Conservation (phyloP, 140 eudicot species). For the Ambrosia hybrid region DNA sequence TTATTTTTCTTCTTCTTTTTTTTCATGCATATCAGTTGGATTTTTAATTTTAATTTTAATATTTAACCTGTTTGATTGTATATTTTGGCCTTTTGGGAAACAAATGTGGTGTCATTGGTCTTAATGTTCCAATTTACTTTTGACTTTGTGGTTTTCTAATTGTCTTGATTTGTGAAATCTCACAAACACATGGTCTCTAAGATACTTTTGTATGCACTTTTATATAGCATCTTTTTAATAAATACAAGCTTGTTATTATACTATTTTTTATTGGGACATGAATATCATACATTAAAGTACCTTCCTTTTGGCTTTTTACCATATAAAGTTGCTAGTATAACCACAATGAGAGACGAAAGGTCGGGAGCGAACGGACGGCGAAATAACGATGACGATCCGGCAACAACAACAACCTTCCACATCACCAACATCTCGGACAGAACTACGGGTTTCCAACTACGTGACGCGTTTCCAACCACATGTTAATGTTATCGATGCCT, state of each 20-base stretch:
- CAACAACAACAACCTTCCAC: no score
- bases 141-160: neutral
- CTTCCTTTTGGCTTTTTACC: neutral
- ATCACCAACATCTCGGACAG: no score
- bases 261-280: no score
- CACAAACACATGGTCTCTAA: neutral
- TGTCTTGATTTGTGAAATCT: constrained; percentile 11
- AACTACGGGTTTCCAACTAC: no score
- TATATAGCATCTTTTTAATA: neutral
- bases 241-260: neutral
- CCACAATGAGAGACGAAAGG: no score
- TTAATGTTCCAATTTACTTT: neutral
- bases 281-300: neutral
- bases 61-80: constrained; percentile 3
- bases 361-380: no score
- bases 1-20: neutral
- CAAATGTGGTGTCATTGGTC: constrained; percentile 26
- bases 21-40: constrained; percentile 15
- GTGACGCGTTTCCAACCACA: no score
- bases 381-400: no score
- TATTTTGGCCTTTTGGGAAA: constrained; percentile 18
- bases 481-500: no score
- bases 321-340: no score
- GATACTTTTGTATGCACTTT: neutral
- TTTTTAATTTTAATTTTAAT: constrained; percentile 19